Base-by-base conservation (phyloP, 2,329 filamentous ascomycete species). In the Cryphonectria radicalis region DNA sequence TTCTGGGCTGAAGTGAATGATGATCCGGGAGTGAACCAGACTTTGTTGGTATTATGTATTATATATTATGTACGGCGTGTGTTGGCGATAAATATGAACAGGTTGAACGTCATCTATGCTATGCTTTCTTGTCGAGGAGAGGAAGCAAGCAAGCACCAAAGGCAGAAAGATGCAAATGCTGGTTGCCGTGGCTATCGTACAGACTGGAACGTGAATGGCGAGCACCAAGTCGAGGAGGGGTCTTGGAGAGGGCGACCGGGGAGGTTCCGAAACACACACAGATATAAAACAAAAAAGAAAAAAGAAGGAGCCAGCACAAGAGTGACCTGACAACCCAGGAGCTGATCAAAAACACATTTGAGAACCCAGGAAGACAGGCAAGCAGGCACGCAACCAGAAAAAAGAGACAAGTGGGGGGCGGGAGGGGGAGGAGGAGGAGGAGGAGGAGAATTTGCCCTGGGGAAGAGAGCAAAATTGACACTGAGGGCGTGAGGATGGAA, bases 21-120 rank as follows among this genome's bases (percentile, higher is more conserved):
- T 65, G 73, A 71, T 71, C 71, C 66, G 71, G 74, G 75, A 74
- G 74, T 17, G 25, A 10, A 73, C 75, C 75, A 68, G 76, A 76
- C 75, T 74, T 76, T 66, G 71, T 76, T 66, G 71, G 63, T 73
- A 77, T 77, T 77, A 76, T 66, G 60, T 64, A 78, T 79, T 78
- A 78, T 63, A 43, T 68, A 78, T 78, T 78, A 78, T 69, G 69
- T 74, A 72, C 71, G 66, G 72, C 50, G 69, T 75, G 76, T 42
- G 42, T 76, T 76, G 73, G 73, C 62, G 70, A 35, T 59, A 35
- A 35, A 68, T 67, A 63, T 50, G 46, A 59, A 50, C 69, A 71
- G 59, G 63, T 46, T 60, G 46, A 50, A 43, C 59, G 66, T 67
- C 50, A 55, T 46, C 57, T 63, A 63, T 55, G 59, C 43, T n/a